A percentile compares a stretch with the other conserved stretches of the same genome.
These are phyloP conservation scores for Pyrenochaeta sp. DNA, from an alignment of 2,329 filamentous ascomycete genomes.

Conservation along the genomic window DNA sequence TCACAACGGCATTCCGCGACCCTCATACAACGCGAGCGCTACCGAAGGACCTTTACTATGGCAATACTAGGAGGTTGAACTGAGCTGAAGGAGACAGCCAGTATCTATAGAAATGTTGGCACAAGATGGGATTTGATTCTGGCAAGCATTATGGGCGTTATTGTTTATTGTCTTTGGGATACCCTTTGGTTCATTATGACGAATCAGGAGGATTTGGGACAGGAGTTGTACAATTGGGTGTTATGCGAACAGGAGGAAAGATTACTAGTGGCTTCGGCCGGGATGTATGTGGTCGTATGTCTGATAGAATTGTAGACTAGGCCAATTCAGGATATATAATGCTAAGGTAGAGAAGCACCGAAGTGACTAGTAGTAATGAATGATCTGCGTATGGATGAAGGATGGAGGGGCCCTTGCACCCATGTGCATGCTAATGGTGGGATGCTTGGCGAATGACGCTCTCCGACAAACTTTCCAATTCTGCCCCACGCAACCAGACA, in stretches of 20 bases:
- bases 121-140: too few relatives aligned
- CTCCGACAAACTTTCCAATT: slow-evolving; percentile 26
- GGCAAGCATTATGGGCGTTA: slow-evolving; percentile 10
- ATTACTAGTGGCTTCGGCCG: too few relatives aligned
- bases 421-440: slow-evolving; percentile 6
- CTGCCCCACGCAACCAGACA: slow-evolving; percentile 11
- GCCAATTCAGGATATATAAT: neutral
- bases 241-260: too few relatives aligned
- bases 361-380: slow-evolving; percentile 5
- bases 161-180: slow-evolving; percentile 6
- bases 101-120: neutral
- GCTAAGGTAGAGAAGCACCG: neutral
- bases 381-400: neutral
- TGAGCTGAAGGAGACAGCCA: neutral
- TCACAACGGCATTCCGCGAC: slow-evolving; percentile 41
- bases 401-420: slow-evolving; percentile 17
- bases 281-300: too few relatives aligned
- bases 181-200: slow-evolving; percentile 7
- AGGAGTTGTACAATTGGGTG: neutral
- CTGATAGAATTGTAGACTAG: too few relatives aligned
- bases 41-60: slow-evolving; percentile 19
- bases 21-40: slow-evolving; percentile 21
- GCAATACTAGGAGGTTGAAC: slow-evolving; percentile 13
- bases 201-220: too few relatives aligned
- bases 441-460: slow-evolving; percentile 34